Conservation (phyloP, 2,329 filamentous ascomycete genomes). For the Cercospora sp. region DNA sequence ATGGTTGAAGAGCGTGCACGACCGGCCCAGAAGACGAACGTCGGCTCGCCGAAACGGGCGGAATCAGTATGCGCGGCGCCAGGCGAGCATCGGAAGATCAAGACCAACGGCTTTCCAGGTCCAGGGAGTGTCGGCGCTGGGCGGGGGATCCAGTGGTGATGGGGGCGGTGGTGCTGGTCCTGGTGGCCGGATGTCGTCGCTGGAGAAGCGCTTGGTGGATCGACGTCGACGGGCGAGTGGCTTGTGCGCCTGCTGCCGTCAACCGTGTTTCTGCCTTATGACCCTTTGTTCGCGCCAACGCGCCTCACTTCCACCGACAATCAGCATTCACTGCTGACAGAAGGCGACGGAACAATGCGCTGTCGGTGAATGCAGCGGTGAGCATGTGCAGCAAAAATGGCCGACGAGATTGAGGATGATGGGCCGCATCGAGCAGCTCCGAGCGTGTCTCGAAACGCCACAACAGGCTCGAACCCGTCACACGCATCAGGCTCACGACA, state of each 20-base stretch:
- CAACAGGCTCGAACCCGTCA: slow-evolving; percentile 22
- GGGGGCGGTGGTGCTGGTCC: neutral
- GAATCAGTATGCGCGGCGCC: slow-evolving; percentile 3
- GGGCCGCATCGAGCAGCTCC: slow-evolving; percentile 17
- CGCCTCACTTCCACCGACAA: neutral
- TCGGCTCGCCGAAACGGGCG: slow-evolving; percentile 9
- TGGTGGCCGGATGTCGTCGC: slow-evolving; percentile 1
- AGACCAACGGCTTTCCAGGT: slow-evolving; percentile 1
- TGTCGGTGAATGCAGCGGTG: neutral
- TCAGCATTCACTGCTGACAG: neutral
- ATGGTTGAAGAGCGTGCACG: slow-evolving; percentile 13
- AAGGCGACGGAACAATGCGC: neutral
- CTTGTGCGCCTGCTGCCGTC: neutral
- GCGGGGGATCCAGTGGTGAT: neutral
- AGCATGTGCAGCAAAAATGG: slow-evolving; percentile 19
- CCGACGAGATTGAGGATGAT: slow-evolving; percentile 33
- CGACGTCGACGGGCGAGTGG: neutral
- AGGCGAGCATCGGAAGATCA: slow-evolving; percentile 3
- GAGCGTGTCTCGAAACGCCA: slow-evolving; percentile 25
- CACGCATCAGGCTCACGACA: slow-evolving; percentile 20
- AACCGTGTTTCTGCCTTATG: neutral
- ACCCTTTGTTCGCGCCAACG: neutral
- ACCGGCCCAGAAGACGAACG: slow-evolving; percentile 1
- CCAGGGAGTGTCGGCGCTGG: neutral
- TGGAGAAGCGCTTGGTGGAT: neutral